Evolutionary conservation across 2,329 filamentous ascomycete genomes (phyloP).

Genomic region (Alternaria metachromatica): DNA sequence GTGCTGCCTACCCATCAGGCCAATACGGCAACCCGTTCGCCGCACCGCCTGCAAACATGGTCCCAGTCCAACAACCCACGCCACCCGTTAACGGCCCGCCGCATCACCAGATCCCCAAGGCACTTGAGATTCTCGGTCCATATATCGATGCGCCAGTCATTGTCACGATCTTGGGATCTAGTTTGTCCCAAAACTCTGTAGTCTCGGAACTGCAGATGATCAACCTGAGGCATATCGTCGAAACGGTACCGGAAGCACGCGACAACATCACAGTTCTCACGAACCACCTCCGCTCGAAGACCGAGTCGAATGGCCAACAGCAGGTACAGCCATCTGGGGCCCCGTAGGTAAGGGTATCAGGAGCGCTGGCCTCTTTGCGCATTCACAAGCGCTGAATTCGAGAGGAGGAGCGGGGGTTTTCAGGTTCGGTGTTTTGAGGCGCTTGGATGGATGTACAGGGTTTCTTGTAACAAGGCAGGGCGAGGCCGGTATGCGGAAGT

Average conservation of each 20-base stretch:
- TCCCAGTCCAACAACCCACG: constrained; percentile 14
- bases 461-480: background rate
- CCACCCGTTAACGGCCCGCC: constrained; percentile 21
- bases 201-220: constrained; percentile 67
- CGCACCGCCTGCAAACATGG: constrained; percentile 16
- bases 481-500: background rate
- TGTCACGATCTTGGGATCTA: constrained; percentile 43
- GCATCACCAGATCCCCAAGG: constrained; percentile 45
- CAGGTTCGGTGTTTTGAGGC: constrained; percentile 1
- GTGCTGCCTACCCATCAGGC: constrained; percentile 28
- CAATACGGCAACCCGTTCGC: constrained; percentile 34
- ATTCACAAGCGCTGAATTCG: background rate
- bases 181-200: constrained; percentile 36
- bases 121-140: constrained; percentile 52
- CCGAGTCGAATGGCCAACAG: constrained; percentile 6
- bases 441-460: background rate
- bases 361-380: background rate
- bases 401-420: background rate
- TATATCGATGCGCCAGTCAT: constrained; percentile 53
- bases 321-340: constrained; percentile 6
- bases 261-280: constrained; percentile 57
- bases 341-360: background rate
- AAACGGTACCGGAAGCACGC: constrained; percentile 68
- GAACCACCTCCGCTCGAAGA: constrained; percentile 28
- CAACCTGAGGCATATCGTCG: constrained; percentile 73